Conservation (phyloP, 306 rosid genomes). For the Ochetophila trinervis region DNA sequence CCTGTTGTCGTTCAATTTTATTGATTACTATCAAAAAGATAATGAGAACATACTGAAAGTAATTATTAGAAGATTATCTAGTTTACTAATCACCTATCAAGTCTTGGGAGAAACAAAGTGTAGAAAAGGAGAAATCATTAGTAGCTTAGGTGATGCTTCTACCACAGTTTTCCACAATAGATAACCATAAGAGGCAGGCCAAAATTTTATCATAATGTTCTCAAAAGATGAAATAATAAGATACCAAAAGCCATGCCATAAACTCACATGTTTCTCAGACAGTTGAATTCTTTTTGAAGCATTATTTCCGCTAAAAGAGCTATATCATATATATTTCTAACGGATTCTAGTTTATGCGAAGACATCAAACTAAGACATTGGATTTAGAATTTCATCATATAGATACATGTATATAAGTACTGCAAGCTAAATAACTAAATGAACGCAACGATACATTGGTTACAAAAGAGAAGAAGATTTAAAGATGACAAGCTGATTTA, state of each 20-base stretch:
- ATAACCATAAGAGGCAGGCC: not conserved
- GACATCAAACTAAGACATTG: not conserved
- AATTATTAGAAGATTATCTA: not conserved
- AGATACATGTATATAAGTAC: too few relatives aligned
- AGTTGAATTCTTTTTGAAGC: not conserved
- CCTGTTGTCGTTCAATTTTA: conserved; percentile 46
- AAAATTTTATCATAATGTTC: not conserved
- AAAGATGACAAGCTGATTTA: not conserved
- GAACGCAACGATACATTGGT: not conserved
- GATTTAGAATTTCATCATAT: too few relatives aligned
- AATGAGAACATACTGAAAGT: not conserved
- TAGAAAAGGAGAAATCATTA: not conserved
- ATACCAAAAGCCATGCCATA: not conserved
- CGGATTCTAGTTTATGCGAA: not conserved
- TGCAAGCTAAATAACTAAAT: not conserved
- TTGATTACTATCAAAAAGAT: not conserved
- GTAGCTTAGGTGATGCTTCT: not conserved
- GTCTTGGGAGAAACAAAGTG: not conserved
- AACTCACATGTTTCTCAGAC: not conserved
- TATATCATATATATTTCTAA: not conserved
- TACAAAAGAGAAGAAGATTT: not conserved
- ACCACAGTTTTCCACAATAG: not conserved
- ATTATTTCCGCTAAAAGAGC: not conserved
- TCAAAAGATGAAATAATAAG: not conserved
- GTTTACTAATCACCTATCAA: not conserved